Conservation (phyloP, 306 rosid genomes). For the Pyrus betulifolia region DNA sequence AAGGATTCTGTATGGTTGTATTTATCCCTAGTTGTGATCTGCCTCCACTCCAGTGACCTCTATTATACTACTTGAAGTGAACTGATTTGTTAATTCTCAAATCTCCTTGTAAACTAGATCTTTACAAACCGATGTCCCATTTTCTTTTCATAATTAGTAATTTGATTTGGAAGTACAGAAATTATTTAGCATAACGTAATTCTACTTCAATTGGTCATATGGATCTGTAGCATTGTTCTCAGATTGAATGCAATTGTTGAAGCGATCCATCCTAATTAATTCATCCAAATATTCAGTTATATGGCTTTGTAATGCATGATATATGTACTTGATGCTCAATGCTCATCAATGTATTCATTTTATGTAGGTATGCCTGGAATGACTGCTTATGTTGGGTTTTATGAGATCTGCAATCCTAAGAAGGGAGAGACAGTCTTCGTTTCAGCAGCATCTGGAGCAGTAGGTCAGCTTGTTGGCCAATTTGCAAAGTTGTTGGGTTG, state of each 20-base stretch:
- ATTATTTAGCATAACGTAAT: neutral
- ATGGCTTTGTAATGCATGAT: neutral
- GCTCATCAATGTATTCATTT: neutral
- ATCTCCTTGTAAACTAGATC: neutral
- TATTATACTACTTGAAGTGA: neutral
- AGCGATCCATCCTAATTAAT: neutral
- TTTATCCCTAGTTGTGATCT: neutral
- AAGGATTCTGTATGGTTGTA: neutral
- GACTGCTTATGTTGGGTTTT: conserved; percentile 27
- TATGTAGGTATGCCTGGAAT: conserved; percentile 26
- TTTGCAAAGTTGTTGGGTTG: conserved; percentile 24
- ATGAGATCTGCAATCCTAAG: conserved; percentile 23
- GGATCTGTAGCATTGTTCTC: neutral
- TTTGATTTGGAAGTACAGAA: neutral
- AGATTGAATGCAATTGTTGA: neutral
- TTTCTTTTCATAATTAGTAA: neutral
- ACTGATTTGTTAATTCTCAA: neutral
- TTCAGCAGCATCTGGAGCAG: conserved; percentile 31
- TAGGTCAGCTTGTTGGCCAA: conserved; percentile 38
- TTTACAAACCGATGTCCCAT: neutral
- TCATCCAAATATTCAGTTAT: neutral
- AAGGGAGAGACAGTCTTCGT: conserved; percentile 27
- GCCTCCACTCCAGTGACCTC: neutral
- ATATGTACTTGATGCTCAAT: too few relatives aligned
- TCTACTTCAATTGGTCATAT: neutral